Evolutionary conservation across 306 rosid species (phyloP), one percentile per base, ranked within the genome.

Genomic region (Inga leiocalycina): DNA sequence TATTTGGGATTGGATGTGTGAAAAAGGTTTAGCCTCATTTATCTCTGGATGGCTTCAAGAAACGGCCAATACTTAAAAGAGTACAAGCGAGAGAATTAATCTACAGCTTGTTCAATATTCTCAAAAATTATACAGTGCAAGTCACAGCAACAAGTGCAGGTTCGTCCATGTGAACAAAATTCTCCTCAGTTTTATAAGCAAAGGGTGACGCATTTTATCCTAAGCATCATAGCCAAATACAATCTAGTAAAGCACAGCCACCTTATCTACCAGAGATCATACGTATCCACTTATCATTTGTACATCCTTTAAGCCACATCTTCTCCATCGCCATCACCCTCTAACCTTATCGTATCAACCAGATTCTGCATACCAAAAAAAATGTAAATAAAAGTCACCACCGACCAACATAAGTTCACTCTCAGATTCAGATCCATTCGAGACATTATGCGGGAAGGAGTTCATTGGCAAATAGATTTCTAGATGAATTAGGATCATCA

Each of bases 361-460:
- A 93, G 86, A 79, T 81, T 81, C 98, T 96, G 96, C 90, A 83
- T 85, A 76, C 6, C 24, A 1, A 84, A 48, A 89, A 51, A 43
- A 41, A 17, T 14, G 13, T 35, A 35, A 34, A 66, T 72, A 43
- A 16, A 67, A 46, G 83, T 71, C 75, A 66, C 17, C 68, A 62
- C 37, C 11, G 34, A 62, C 78, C 16, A 20, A 54, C 72, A 66
- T 54, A 34, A 77, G 65, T 76, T 71, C 71, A 32, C 8, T 44
- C 75, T 57, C 75, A 59, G 43, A 57, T 57, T n/a, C 65, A 59
- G 34, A 43, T 27, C 56, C 71, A 76, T 41, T 22, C 35, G n/a
- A 52, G 22, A 65, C 48, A 22, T 41, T 76, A n/a, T 10, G 6
- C 5, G 4, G 39, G 27, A 15, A 11, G 17, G 54, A 64, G 77